phyloP scores from a whole-genome alignment of 2,329 filamentous ascomycete genomes.

The Lasiodiplodia citricola region DNA sequence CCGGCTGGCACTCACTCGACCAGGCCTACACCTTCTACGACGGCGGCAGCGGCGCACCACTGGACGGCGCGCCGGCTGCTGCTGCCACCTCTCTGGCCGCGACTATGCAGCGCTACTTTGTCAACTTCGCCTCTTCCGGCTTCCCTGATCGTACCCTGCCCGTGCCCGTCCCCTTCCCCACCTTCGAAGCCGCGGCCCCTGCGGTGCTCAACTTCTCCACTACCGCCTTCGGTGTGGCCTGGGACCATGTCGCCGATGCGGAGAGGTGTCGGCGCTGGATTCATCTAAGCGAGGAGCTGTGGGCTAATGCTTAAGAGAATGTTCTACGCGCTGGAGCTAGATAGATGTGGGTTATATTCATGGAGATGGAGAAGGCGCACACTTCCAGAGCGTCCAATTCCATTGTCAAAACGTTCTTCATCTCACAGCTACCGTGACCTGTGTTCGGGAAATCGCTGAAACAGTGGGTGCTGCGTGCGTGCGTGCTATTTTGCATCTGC shows the following conservation, averaged over 20 bases:
- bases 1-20: neutral
- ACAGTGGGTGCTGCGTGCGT: no score
- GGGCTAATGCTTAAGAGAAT: constrained; percentile 18
- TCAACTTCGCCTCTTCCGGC: neutral
- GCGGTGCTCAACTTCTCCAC: neutral
- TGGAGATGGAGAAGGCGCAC: no score
- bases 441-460: no score
- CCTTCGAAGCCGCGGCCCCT: neutral
- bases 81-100: neutral
- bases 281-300: neutral
- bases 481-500: no score
- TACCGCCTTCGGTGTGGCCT: neutral
- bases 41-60: neutral
- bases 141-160: neutral
- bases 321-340: no score
- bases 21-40: neutral
- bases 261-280: neutral
- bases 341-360: no score
- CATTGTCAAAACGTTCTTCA: no score
- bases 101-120: constrained; percentile 5
- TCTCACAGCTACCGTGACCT: no score
- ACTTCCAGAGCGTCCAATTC: no score
- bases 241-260: neutral
- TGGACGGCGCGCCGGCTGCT: neutral
- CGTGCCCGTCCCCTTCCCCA: neutral